Base-by-base conservation (phyloP, 306 rosid genomes). In the Hippophae gyantsensis region DNA sequence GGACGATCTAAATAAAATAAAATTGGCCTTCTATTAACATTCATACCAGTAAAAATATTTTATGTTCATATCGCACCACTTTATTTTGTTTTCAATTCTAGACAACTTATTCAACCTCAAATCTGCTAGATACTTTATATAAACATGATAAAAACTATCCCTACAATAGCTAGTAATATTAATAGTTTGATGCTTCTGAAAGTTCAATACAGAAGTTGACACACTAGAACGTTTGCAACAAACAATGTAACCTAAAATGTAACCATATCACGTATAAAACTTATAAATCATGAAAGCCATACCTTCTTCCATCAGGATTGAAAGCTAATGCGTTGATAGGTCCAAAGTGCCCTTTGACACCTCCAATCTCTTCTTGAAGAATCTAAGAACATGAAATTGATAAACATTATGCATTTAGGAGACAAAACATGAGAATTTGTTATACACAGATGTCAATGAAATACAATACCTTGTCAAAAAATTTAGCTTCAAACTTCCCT, bases 341-440 rank as follows among this genome's bases (percentile, higher is more conserved):
- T 76, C 99, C 99, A 69, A 88, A 92, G 72, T 92, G 99, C 49
- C 99, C 99, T 70, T 92, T 92, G 38, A 92, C 96, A 51, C 96
- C 98, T 48, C 98, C 96, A 74, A 92, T 85, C 77, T 92, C 98
- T 79, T 85, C 98, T 83, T 85, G 93, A 68, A 92, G 93, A 78
- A 92, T 78, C 99, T 92, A 75, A 67, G 11, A 63, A 65, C 32
- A 66, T 10, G 11, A 42, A 58, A 64, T n/a, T 57, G 8, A 13
- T 27, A 60, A 52, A 43, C 6, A 57, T 74, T 48, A 69, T 9
- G 60, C 14, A 32, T 60, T n/a, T 41, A 59, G 46, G 63, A 56
- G 3, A 58, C 26, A 3, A 23, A 60, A 9, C 43, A 10, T 55
- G 25, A 40, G 0, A 44, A 6, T 18, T 7, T 23, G 12, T 10